Evolutionary conservation across 208 protist species (phyloP), one percentile per base, ranked within the genome.

Genomic region (Acanthamoeba castellanii): DNA sequence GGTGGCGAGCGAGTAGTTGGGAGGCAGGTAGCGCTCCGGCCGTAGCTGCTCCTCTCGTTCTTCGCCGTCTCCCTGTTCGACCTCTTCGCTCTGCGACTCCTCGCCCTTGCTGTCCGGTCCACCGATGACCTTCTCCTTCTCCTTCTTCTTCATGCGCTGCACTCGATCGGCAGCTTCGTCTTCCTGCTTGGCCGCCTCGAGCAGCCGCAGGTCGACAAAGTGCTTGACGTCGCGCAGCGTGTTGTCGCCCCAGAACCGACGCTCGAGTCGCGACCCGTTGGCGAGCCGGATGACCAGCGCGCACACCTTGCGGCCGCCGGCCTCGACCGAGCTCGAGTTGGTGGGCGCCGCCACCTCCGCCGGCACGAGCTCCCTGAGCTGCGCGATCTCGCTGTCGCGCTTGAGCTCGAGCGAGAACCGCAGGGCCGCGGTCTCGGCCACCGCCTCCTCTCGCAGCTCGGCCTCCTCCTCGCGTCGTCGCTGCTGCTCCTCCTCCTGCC

Each of bases 201-300:
- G 72, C 34, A 81, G 72, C 16, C 30, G 72, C 37, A 81, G 72
- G 20, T 81, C 72, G 37, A 81, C 72, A 50, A 81, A 81, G 72
- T 81, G 32, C 72, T 81, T 81, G 42, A 81, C 72, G 42, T 81
- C 42, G 72, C 13, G 72, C 13, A 81, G 72, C 30, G 72, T 81
- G 42, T 27, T 42, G 72, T 81, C 72, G n/a, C 72, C 72, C 72
- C 72, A 81, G 37, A 81, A 81, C 72, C 30, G 18, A 18, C 72
- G 72, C 42, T 81, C 72, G 34, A 81, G 72, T 9, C 72, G 72
- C 20, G n/a, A 42, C 13, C 72, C 72, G 72, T 81, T 81, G 30
- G 37, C 42, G 30, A 76, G 32, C 14, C 68, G 68, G 27, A 76
- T 42, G 68, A 34, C 68, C 68, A 76, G 68, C 68, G 20, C 9